Evolutionary conservation across 768 basidiomycete genomes (phyloP).

Genomic region (Russula olivacea): DNA sequence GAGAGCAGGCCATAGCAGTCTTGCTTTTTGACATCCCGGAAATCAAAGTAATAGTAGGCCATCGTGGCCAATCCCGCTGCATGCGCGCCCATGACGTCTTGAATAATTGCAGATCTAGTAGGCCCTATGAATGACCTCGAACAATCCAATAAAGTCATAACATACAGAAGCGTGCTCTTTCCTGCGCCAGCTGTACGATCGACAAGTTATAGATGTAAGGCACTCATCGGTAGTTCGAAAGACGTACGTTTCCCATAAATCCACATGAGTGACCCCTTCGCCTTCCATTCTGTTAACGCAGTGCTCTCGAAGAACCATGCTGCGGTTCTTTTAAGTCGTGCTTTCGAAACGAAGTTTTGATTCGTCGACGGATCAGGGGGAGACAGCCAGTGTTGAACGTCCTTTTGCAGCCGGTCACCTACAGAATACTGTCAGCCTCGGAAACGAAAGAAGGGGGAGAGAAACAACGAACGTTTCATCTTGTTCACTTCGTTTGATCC

Average conservation of each 20-base stretch:
- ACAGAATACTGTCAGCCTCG: neutral
- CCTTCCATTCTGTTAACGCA: neutral
- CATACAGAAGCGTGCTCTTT: constrained; percentile 10
- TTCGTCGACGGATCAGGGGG: neutral
- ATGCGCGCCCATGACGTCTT: neutral
- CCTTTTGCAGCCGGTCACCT: neutral
- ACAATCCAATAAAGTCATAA: neutral
- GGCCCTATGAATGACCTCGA: neutral
- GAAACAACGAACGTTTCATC: neutral
- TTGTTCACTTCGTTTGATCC: neutral
- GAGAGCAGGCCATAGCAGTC: neutral
- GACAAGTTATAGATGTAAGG: neutral
- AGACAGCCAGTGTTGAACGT: neutral
- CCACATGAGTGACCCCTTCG: neutral
- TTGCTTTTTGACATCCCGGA: constrained; percentile 5
- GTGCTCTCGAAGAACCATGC: neutral
- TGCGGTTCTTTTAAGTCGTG: neutral
- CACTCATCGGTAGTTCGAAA: too few species aligned
- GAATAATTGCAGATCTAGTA: neutral
- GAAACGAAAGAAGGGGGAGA: neutral
- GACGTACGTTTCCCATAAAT: constrained; percentile 3
- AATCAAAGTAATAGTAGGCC: constrained; percentile 13
- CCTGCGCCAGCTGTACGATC: neutral
- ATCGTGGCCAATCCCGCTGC: neutral
- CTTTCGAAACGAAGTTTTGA: neutral